A percentile compares a stretch with the other conserved stretches of the same genome.
Conservation (phyloP, 129 eudicot species). For the Rutidosis leptorrhynchoides region DNA sequence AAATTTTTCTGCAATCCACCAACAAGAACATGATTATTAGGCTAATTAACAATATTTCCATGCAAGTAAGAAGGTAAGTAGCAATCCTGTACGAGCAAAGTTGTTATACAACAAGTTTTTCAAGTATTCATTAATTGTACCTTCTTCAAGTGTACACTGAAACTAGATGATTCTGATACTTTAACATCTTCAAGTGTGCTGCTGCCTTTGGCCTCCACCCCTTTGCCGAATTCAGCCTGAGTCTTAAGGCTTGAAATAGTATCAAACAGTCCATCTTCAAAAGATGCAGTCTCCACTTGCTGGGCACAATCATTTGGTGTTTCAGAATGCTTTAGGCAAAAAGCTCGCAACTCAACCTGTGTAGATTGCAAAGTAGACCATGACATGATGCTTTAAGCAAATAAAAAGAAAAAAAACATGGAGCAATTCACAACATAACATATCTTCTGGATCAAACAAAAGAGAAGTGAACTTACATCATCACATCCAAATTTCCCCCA, state of each 20-base stretch:
- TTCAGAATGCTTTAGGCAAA: constrained; percentile 81
- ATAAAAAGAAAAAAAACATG: not conserved
- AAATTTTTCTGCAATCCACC: constrained; percentile 52
- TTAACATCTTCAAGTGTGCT: constrained; percentile 40
- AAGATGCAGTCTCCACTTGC: constrained; percentile 25
- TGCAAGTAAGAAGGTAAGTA: constrained; percentile 51
- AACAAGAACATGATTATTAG: constrained; percentile 50
- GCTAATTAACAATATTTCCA: constrained; percentile 58
- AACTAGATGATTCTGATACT: constrained; percentile 37
- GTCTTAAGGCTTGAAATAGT: constrained; percentile 28
- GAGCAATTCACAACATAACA: not conserved
- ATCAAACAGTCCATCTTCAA: constrained; percentile 39
- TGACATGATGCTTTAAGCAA: not conserved
- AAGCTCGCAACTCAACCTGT: constrained; percentile 95
- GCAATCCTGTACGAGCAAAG: constrained; percentile 52
- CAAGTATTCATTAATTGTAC: constrained; percentile 43
- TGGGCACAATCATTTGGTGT: constrained; percentile 31
- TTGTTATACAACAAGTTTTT: not conserved
- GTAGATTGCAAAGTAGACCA: not conserved
- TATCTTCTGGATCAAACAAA: not conserved
- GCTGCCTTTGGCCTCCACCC: constrained; percentile 34
- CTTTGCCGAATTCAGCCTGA: constrained; percentile 39
- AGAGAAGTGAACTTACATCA: constrained; percentile 57
- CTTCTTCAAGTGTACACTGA: constrained; percentile 58
- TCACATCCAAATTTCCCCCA: constrained; percentile 98